Evolutionary conservation across 73 alveolate genomes (phyloP).

Genomic region (Paramecium primaurelia): DNA sequence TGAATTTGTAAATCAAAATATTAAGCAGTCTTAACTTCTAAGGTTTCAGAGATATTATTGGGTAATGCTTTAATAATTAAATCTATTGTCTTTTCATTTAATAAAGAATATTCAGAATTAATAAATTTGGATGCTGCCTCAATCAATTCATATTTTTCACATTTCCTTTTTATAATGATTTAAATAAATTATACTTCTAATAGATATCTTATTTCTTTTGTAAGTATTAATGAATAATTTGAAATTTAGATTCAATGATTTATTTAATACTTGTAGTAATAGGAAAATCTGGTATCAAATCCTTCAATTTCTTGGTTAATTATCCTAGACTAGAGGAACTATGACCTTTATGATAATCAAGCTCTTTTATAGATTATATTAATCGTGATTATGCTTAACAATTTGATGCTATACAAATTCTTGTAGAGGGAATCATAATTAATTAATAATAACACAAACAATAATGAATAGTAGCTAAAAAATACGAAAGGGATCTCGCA

Average conservation of each 20-base stretch:
- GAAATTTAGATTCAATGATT: neutral
- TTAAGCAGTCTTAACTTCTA: neutral
- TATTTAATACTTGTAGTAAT: neutral
- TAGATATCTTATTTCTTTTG: neutral
- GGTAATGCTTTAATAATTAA: neutral
- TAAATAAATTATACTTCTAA: neutral
- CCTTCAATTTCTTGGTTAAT: neutral
- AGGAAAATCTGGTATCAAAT: neutral
- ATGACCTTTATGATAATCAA: neutral
- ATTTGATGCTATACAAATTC: neutral
- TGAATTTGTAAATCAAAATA: neutral
- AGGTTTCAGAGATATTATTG: neutral
- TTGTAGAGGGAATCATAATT: neutral
- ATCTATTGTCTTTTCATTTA: constrained; percentile 13
- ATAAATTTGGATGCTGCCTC: constrained; percentile 24
- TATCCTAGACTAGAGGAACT: neutral
- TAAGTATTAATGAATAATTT: neutral
- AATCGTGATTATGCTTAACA: constrained; percentile 3
- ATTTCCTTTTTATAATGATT: neutral
- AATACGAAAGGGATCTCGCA: constrained; percentile 36
- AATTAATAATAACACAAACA: neutral
- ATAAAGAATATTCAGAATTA: neutral
- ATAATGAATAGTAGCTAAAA: constrained; percentile 3
- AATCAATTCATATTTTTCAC: neutral
- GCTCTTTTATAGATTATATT: constrained; percentile 13